Evolutionary conservation across 257 asterid genomes (phyloP), one percentile per base, ranked within the genome.

Genomic region (Gentiana dahurica): DNA sequence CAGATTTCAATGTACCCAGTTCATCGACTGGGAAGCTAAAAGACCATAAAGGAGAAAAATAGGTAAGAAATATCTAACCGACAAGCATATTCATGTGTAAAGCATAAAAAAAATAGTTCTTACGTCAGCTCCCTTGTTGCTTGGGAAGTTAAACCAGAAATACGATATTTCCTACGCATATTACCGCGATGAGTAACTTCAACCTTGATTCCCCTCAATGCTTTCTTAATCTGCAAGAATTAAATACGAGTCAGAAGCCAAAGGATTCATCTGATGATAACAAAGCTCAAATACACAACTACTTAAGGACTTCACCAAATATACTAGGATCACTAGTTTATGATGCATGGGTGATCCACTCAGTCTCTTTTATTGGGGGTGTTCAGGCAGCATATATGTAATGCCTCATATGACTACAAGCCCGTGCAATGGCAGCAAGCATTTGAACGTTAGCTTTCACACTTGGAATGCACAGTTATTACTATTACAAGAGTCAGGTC

Each of bases 171-270:
- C 69, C 98, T 71, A 12, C 96, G 87, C 95, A 91, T 87, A 70
- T 91, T 87, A 15, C 98, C 95, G 12, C 98, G 81, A 65, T 91
- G 98, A 34, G 98, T 91, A 55, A 91, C 98, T 73, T 91, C 97
- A 51, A 91, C 97, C 75, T 81, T 91, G 44, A 91, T 91, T 61
- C 98, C 98, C 75, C 98, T 78, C 32, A 91, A 77, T 5, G 98
- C 97, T 70, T 91, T 91, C 73, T 87, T 91, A 4, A 91, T 85
- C 97, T 91, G 86, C 54, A 53, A 66, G 34, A 43, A 65, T 15
- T 43, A 62, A 36, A 49, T 33, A 35, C 47, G 6, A 12, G 37
- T 38, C 53, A 50, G n/a, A 47, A 10, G 36, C 34, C 2, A 15
- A 15, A 15, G 24, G 24, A 15, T 15, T 15, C 24, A 15, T 15